A percentile compares a stretch with the other conserved stretches of the same genome.
phyloP scores from a whole-genome alignment of 2,329 filamentous ascomycete genomes.

The Xylaria sp. region DNA sequence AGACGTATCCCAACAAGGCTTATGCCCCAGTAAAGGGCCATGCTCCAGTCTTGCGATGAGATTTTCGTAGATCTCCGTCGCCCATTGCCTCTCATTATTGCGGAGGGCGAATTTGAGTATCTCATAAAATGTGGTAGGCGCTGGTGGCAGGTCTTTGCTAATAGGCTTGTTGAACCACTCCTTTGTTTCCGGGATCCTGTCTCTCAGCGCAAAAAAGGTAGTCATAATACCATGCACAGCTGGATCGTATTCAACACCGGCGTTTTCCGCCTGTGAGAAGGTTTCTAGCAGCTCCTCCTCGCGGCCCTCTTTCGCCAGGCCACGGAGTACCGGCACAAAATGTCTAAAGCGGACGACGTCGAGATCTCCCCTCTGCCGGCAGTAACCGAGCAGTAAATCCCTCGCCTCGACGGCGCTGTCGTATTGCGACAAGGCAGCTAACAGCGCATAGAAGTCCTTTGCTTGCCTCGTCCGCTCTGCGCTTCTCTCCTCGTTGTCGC shows the following conservation, averaged over 20 bases:
- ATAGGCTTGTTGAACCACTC: slow-evolving; percentile 67
- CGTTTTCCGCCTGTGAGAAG: slow-evolving; percentile 52
- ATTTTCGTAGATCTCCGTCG: slow-evolving; percentile 58
- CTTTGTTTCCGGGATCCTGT: slow-evolving; percentile 64
- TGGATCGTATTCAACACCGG: slow-evolving; percentile 48
- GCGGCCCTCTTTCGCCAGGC: slow-evolving; percentile 63
- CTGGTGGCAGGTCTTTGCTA: slow-evolving; percentile 43
- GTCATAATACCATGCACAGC: slow-evolving; percentile 59
- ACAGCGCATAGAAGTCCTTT: slow-evolving; percentile 29
- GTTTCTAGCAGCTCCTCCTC: slow-evolving; percentile 61
- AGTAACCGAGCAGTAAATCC: slow-evolving; percentile 29
- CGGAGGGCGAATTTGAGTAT: slow-evolving; percentile 65
- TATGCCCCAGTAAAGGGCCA: slow-evolving; percentile 44
- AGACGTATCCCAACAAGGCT: slow-evolving; percentile 70
- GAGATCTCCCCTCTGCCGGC: slow-evolving; percentile 6
- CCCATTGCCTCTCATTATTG: slow-evolving; percentile 64
- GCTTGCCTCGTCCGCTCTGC: slow-evolving; percentile 5
- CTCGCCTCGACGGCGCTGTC: slow-evolving; percentile 37
- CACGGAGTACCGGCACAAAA: slow-evolving; percentile 55
- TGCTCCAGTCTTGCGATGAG: slow-evolving; percentile 46
- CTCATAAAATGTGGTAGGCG: slow-evolving; percentile 51
- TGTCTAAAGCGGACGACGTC: slow-evolving; percentile 39
- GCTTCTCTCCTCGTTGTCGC: slow-evolving; percentile 8
- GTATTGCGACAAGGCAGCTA: slow-evolving; percentile 34
- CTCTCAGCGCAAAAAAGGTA: slow-evolving; percentile 61